These are phyloP conservation scores for Penicillium egyptiacum DNA, from an alignment of 495 filamentous ascomycete genomes.

Conservation along the genomic window DNA sequence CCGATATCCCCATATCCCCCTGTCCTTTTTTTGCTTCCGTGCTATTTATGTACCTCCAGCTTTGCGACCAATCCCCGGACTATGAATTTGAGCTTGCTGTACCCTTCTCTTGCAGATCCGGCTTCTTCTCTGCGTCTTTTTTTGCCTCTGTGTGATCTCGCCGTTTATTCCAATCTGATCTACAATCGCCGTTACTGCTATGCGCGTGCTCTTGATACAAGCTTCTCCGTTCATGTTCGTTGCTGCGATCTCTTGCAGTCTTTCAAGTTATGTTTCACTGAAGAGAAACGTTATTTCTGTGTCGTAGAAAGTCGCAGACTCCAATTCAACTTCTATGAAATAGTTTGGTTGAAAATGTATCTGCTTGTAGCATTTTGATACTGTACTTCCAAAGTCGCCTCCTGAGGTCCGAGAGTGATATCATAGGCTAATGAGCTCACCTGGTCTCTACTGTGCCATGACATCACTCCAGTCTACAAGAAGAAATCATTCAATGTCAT, in stretches of 20 bases:
- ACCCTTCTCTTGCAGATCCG: conserved; percentile 15
- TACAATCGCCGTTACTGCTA: not conserved
- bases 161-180: conserved; percentile 14
- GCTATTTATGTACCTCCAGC: not conserved
- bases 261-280: conserved; percentile 2
- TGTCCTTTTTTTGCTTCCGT: not conserved
- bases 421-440: not conserved
- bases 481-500: conserved; percentile 3
- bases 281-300: conserved; percentile 16
- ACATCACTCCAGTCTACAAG: not conserved
- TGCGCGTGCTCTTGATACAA: conserved; percentile 6
- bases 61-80: conserved; percentile 11
- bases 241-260: conserved; percentile 5
- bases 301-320: conserved; percentile 23
- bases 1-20: conserved; percentile 28
- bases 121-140: conserved; percentile 12
- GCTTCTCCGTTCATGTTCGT: conserved; percentile 14
- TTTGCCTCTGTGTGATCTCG: not conserved
- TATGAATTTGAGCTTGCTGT: conserved; percentile 24
- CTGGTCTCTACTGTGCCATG: not conserved
- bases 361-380: not conserved
- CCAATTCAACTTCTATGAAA: conserved; percentile 15
- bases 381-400: no score
- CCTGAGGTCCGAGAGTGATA: not conserved
- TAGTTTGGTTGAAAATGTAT: no score